Conservation (phyloP, 2,329 filamentous ascomycete genomes). For the Penicillium occitanis region DNA sequence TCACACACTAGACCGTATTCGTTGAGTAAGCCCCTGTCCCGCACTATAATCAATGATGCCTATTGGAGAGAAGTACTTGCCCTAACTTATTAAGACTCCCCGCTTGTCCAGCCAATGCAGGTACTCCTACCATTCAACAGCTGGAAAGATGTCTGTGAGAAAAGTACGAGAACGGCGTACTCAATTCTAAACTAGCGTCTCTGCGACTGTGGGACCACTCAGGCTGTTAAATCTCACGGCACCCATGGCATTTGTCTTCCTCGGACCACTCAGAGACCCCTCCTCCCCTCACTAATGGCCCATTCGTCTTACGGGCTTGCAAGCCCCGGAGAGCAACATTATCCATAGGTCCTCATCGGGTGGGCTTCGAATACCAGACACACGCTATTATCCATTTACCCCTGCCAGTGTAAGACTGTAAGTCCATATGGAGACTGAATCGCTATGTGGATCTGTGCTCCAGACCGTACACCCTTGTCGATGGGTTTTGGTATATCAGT, state of each 20-base stretch:
- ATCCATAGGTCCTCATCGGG: neutral
- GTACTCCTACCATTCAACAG: slow-evolving; percentile 16
- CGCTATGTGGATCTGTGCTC: slow-evolving; percentile 12
- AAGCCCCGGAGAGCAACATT: neutral
- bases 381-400: neutral
- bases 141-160: neutral
- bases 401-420: slow-evolving; percentile 3
- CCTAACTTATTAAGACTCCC: slow-evolving; percentile 1
- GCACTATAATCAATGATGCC: neutral
- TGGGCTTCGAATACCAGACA: neutral
- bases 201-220: slow-evolving; percentile 3
- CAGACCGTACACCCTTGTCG: slow-evolving; percentile 7
- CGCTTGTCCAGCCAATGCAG: slow-evolving; percentile 15
- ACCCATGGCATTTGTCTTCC: neutral
- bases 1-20: neutral
- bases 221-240: neutral
- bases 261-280: slow-evolving; percentile 12
- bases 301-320: neutral
- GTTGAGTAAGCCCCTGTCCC: neutral
- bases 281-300: slow-evolving; percentile 2
- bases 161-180: neutral
- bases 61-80: slow-evolving; percentile 7
- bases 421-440: neutral
- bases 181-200: neutral
- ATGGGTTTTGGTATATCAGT: slow-evolving; percentile 11